Evolutionary conservation across 192 early-diverging fungal genomes (phyloP), one percentile per base, ranked within the genome.

Genomic region (Phlyctochytrium bullatum): DNA sequence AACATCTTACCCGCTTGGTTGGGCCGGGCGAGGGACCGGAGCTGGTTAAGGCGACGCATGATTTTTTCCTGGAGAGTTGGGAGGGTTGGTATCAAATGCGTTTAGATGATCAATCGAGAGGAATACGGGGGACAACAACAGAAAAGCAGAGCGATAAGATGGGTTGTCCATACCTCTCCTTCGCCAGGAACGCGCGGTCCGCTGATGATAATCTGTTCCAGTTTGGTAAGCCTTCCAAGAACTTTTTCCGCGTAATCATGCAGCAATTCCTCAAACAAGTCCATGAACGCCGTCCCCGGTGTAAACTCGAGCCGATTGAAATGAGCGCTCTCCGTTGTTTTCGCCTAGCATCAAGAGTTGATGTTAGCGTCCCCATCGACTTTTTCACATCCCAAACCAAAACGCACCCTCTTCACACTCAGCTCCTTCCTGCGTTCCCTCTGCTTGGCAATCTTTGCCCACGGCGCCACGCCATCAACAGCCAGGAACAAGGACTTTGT

Each of bases 231-330:
- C 16, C 16, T 28, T 6, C 27, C 20, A 57, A 57, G 4, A 10
- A 57, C 4, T 6, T 6, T 20, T 20, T 20, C 20, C 54, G 54
- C 6, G 27, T 20, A 25, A 6, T 27, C 54, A 28, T 6, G 12
- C 54, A 28, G 25, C 12, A 6, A 28, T 6, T 6, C 27, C 12
- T 57, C 54, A 6, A 57, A 28, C 54, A 6, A 25, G 27, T 57
- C 27, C 54, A 57, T 57, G 54, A 57, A 57, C 27, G 6, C 27
- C 14, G 54, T 57, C 20, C 54, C 54, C 6, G 54, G 54, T 57
- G 54, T 57, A 28, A 57, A 57, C 12, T 10, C 20, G 25, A 28
- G 12, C 54, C 20, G 27, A 14, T 57, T 27, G 27, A 57, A 57
- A n/a, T n/a, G n/a, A n/a, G n/a, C n/a, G n/a, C n/a, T n/a, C n/a